These are phyloP conservation scores for Cucumis cinereus DNA, from an alignment of 306 rosid species.

Conservation along the genomic window DNA sequence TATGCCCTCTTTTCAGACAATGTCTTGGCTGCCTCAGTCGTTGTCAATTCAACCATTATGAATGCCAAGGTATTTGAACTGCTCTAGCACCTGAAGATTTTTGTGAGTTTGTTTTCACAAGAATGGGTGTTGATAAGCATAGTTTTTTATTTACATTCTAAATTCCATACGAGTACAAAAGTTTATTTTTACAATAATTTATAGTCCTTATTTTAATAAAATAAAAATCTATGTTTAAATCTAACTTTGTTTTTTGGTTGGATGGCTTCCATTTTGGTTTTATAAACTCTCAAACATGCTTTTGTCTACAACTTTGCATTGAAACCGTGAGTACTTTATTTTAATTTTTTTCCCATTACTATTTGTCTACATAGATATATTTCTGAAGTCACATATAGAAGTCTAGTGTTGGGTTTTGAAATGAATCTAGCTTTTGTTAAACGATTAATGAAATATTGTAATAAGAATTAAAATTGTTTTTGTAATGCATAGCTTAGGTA, in stretches of 20 bases:
- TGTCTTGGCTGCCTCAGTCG: conserved; percentile 97
- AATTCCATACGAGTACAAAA: neutral
- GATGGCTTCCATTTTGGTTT: neutral
- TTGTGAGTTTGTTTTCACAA: neutral
- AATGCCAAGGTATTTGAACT: conserved; percentile 63
- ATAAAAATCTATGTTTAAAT: neutral
- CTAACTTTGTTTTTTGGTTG: neutral
- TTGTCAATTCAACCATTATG: conserved; percentile 72
- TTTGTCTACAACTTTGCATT: neutral
- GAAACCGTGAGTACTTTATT: neutral
- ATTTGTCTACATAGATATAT: neutral
- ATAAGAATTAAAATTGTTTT: neutral
- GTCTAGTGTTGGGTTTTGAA: neutral
- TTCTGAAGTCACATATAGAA: neutral
- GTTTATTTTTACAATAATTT: neutral
- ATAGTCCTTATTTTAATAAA: neutral
- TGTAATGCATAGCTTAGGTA: neutral
- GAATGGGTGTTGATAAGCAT: neutral
- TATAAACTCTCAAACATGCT: neutral
- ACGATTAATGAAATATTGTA: neutral
- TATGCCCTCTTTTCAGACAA: conserved; percentile 98
- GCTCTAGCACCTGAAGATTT: conserved; percentile 1
- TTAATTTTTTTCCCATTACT: neutral
- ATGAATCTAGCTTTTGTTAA: neutral
- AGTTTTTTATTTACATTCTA: conserved; percentile 18